Evolutionary conservation across 2,329 filamentous ascomycete genomes (phyloP).

Genomic region (Sarocladium strictum): DNA sequence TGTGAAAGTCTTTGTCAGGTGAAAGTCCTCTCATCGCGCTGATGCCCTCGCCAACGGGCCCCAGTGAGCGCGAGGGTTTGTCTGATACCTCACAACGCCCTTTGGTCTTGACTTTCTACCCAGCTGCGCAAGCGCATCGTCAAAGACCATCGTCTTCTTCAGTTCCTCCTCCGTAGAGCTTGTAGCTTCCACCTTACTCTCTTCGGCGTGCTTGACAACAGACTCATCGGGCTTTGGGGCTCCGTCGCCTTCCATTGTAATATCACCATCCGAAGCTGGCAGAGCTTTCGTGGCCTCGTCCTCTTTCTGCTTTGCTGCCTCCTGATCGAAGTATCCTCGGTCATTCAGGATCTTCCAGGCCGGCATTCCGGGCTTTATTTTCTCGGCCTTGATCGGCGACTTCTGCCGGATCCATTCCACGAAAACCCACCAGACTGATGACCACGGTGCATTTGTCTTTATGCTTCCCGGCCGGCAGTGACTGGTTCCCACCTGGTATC

Average conservation of each 20-base stretch:
- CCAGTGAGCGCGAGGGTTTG: constrained; percentile 90
- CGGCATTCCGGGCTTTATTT: constrained; percentile 62
- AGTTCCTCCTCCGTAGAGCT: constrained; percentile 29
- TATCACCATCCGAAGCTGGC: background rate
- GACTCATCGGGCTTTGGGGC: background rate
- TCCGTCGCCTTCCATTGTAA: constrained; percentile 1
- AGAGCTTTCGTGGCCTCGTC: constrained; percentile 5
- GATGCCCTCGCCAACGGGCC: constrained; percentile 67
- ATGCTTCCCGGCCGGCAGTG: constrained; percentile 87
- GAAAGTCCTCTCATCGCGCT: constrained; percentile 40
- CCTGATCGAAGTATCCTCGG: constrained; percentile 28
- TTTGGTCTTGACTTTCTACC: constrained; percentile 63
- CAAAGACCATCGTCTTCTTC: constrained; percentile 61
- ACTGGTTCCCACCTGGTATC: constrained; percentile 77
- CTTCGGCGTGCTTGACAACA: constrained; percentile 5
- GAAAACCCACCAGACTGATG: constrained; percentile 86
- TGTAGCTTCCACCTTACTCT: constrained; percentile 13
- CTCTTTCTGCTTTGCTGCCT: background rate
- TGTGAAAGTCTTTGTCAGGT: too few species aligned
- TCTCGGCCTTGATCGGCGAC: constrained; percentile 66
- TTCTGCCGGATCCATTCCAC: constrained; percentile 84
- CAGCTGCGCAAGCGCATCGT: constrained; percentile 69
- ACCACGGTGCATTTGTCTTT: constrained; percentile 91
- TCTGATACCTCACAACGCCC: constrained; percentile 78
- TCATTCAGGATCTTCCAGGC: constrained; percentile 62